These are phyloP conservation scores for Spergularia marina DNA, from an alignment of 148 eudicot genomes.

Conservation along the genomic window DNA sequence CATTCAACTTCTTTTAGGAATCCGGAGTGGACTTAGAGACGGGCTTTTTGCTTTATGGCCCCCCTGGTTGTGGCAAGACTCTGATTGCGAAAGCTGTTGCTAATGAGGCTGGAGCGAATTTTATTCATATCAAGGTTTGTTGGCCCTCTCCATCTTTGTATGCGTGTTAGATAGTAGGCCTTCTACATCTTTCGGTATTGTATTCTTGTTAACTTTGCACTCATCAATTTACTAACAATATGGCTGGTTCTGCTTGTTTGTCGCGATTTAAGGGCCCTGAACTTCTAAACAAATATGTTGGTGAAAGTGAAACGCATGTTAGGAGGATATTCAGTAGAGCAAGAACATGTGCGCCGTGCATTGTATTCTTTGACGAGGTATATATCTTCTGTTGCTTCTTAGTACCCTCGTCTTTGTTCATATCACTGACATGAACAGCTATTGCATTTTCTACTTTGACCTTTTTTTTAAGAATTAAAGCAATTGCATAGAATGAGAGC, in stretches of 20 bases:
- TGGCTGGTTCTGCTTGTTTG: conserved; percentile 15
- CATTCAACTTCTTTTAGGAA: conserved; percentile 31
- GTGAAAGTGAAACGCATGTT: conserved; percentile 85
- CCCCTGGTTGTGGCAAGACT: conserved; percentile 96
- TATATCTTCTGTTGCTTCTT: conserved; percentile 3
- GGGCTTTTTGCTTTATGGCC: conserved; percentile 89
- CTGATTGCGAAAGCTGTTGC: conserved; percentile 96
- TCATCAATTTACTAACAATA: background rate
- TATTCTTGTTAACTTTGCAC: background rate
- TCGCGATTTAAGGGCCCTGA: conserved; percentile 68
- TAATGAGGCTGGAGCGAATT: conserved; percentile 84
- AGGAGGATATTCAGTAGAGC: conserved; percentile 77
- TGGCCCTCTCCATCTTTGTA: background rate
- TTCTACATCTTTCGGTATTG: background rate
- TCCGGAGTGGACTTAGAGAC: conserved; percentile 62
- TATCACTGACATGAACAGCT: background rate
- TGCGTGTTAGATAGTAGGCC: background rate
- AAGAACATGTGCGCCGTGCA: conserved; percentile 89
- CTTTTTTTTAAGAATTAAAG: background rate
- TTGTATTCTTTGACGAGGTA: conserved; percentile 95
- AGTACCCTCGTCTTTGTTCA: background rate
- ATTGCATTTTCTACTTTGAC: background rate
- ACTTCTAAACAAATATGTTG: conserved; percentile 79
- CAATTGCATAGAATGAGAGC: background rate
- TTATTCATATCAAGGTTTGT: conserved; percentile 84